Base-by-base conservation (phyloP, 2,329 filamentous ascomycete species). In the Calycina herbarum region DNA sequence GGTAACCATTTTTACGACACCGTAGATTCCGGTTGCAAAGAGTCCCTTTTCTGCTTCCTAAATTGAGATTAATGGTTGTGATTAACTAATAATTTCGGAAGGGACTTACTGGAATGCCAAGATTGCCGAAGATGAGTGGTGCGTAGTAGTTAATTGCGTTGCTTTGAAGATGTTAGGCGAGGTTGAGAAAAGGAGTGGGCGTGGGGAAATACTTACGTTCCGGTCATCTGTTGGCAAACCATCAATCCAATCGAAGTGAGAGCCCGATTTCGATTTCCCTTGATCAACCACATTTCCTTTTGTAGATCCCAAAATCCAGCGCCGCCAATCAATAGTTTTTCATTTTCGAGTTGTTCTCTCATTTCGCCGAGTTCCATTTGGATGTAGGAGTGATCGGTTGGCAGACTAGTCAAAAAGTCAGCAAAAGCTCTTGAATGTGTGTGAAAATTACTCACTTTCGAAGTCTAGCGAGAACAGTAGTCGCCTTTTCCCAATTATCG, bases 11-110 rank as follows among this genome's bases (percentile, higher is more conserved):
- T 92, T 92, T 64, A 91, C 85, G 63, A 92, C 83, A 31, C 89
- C 89, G 74, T 92, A 92, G 69, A 92, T 84, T 51, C 90, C 89
- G 0, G 89, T 92, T 4, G 90, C 89, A 74, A 92, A 90, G 29
- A 92, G 84, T 20, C 84, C 85, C 51, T 84, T 82, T 48, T 82
- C 76, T 5, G 83, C 86, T 13, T 81, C 81, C 5, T 74, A 76
- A 6, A 3, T 17, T 31, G n/a, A 42, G 5, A n/a, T 35, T 4
- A 65, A 31, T 35, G 56, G 20, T 24, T 4, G 35, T 3, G 5
- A 27, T 8, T 35, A 4, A 6, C 2, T 17, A 29, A 0, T 57
- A 11, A 51, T 67, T 35, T 11, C 61, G 62, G 38, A 64, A 66
- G 15, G 6, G 62, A 13, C 68, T 67, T 63, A 80, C 79, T 29